These are phyloP conservation scores for Scedosporium minutisporum DNA, from an alignment of 2,329 filamentous ascomycete species.

Conservation along the genomic window DNA sequence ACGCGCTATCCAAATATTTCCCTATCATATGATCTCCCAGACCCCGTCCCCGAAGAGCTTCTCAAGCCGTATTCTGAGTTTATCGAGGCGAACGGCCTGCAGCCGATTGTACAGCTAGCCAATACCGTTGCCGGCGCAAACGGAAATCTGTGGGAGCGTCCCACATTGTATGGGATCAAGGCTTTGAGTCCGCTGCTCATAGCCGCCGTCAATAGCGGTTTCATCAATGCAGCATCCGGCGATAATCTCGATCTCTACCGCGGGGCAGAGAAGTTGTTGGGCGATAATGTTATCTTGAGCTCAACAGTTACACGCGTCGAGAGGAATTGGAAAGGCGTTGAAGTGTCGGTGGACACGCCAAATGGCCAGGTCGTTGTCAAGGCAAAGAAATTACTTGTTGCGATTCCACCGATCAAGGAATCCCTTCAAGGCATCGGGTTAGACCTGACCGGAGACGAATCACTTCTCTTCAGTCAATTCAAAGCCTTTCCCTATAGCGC, in stretches of 20 bases:
- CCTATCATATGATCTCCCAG: conserved; percentile 23
- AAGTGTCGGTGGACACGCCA: conserved; percentile 17
- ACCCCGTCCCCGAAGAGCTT: conserved; percentile 34
- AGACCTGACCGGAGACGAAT: conserved; percentile 21
- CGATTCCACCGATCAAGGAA: conserved; percentile 22
- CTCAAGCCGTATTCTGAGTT: conserved; percentile 31
- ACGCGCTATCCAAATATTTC: conserved; percentile 5
- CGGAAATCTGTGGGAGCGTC: conserved; percentile 26
- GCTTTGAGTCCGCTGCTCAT: conserved; percentile 14
- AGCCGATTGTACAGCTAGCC: conserved; percentile 22
- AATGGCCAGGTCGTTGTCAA: conserved; percentile 18
- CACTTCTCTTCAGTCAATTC: conserved; percentile 23
- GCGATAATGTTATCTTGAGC: conserved; percentile 17
- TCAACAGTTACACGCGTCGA: conserved; percentile 14
- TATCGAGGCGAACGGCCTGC: conserved; percentile 28
- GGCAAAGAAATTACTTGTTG: conserved; percentile 24
- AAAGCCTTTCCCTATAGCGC: conserved; percentile 22
- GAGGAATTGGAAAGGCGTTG: conserved; percentile 14
- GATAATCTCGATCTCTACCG: conserved; percentile 18
- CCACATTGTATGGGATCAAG: conserved; percentile 31
- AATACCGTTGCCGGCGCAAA: conserved; percentile 24
- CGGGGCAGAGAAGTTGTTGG: conserved; percentile 16
- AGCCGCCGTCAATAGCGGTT: not conserved
- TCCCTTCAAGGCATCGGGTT: conserved; percentile 21
- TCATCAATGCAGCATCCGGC: conserved; percentile 1